Evolutionary conservation across 31 red algal species (phyloP).

Genomic region (Bonnemaisonia californica): DNA sequence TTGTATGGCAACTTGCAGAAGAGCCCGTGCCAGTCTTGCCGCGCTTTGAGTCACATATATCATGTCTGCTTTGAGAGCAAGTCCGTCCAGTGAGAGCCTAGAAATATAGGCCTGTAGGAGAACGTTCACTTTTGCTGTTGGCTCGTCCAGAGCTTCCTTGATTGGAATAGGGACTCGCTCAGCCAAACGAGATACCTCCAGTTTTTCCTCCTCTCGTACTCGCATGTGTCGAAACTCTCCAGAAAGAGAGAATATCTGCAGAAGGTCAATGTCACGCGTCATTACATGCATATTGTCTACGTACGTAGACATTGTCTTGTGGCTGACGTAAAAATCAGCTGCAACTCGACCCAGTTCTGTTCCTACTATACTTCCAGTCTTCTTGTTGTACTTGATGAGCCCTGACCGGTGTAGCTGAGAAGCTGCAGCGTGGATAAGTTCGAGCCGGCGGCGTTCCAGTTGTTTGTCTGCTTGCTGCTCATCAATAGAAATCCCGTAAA

Average conservation of each 20-base stretch:
- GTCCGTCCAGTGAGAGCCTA: constrained; percentile 66
- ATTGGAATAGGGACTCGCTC: constrained; percentile 83
- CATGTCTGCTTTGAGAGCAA: constrained; percentile 88
- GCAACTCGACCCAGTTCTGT: constrained; percentile 88
- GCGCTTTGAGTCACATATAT: constrained; percentile 88
- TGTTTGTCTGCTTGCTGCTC: constrained; percentile 49
- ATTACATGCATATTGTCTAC: constrained; percentile 50
- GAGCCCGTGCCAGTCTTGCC: constrained; percentile 77
- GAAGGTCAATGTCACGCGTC: constrained; percentile 80
- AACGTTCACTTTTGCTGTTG: constrained; percentile 90
- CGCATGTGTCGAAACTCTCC: constrained; percentile 82
- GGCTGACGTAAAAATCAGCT: constrained; percentile 79
- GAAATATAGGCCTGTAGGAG: constrained; percentile 95
- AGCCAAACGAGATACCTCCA: constrained; percentile 72
- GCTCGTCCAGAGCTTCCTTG: constrained; percentile 74
- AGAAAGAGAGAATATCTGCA: constrained; percentile 75
- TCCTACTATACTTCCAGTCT: constrained; percentile 47
- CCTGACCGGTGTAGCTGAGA: constrained; percentile 59
- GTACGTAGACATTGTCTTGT: constrained; percentile 71
- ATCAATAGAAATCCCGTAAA: constrained; percentile 79
- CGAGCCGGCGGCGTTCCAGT: constrained; percentile 53
- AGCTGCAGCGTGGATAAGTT: constrained; percentile 80
- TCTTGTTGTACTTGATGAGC: constrained; percentile 70
- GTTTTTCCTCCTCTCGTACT: constrained; percentile 91
- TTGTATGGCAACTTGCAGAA: constrained; percentile 80